Base-by-base conservation (phyloP, 208 protist genomes). In the Crithidia bombi region DNA sequence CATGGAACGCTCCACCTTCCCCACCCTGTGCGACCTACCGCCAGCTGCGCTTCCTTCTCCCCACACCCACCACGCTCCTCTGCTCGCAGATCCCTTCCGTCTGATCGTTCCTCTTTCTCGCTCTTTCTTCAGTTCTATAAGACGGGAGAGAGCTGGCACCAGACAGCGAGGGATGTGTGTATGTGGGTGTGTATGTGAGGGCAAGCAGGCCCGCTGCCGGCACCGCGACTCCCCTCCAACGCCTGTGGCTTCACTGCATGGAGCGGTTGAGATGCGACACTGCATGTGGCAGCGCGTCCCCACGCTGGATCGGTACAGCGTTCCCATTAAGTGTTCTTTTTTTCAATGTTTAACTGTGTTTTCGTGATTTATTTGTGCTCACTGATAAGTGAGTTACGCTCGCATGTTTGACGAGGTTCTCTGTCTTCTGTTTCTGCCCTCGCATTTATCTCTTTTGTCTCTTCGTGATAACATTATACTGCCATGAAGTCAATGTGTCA, bases 151-250 rank as follows among this genome's bases (percentile, higher is more conserved):
- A 19, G 57, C 17, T 17, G n/a, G 57, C 25, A 21, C 3, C 23
- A 12, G 23, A 35, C 25, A 44, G 39, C 23, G 38, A 32, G 26
- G 2, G 44, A 14, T 21, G 30, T 21, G 30, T 26, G 33, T 25
- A 19, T 11, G 28, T 25, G 41, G 2, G 30, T 36, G 38, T 15
- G 44, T 28, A 6, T 14, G 21, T n/a, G 21, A 25, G 5, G 32
- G 28, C 3, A 41, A 47, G 35, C 68, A 35, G 57, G 57, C 30
- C 11, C 38, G 43, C 30, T 43, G 50, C 50, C 38, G 58, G 58
- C 47, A 58, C 68, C 28, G 58, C 68, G 50, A 62, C 68, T 67
- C 68, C 67, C 67, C 50, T 35, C 55, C 41, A 17, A 30, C 32
- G 39, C 47, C 39, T 32, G 25, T 47, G 17, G 5, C 25, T 32